Evolutionary conservation across 2,329 filamentous ascomycete genomes (phyloP).

Genomic region (Claviceps monticola): DNA sequence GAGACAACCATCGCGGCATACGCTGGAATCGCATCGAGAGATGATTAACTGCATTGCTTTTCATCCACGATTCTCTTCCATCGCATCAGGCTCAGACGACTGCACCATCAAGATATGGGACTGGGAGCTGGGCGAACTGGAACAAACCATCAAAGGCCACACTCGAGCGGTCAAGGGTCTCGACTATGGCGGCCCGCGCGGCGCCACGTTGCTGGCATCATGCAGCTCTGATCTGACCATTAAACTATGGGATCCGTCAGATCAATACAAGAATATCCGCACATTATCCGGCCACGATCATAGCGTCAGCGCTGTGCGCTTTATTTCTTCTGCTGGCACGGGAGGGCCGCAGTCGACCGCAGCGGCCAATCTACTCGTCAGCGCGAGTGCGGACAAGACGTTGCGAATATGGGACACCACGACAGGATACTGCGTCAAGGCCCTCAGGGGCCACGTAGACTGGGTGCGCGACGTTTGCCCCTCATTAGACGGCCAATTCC

Average conservation of each 20-base stretch:
- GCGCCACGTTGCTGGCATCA: constrained; percentile 45
- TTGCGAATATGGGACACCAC: constrained; percentile 83
- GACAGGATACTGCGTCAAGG: constrained; percentile 81
- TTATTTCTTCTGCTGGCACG: constrained; percentile 63
- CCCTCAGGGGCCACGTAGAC: constrained; percentile 65
- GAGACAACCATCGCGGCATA: constrained; percentile 66
- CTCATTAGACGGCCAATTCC: constrained; percentile 66
- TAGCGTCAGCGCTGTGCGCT: constrained; percentile 73
- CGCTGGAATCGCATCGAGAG: constrained; percentile 66
- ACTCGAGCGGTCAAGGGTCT: constrained; percentile 80
- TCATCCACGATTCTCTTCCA: constrained; percentile 78
- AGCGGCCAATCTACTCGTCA: constrained; percentile 68
- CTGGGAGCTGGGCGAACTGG: constrained; percentile 84
- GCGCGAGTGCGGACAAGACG: constrained; percentile 70
- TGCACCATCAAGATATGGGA: constrained; percentile 96
- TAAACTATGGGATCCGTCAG: constrained; percentile 84
- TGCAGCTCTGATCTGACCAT: constrained; percentile 82
- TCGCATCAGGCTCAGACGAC: constrained; percentile 85
- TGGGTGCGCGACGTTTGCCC: constrained; percentile 84
- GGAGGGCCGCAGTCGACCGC: constrained; percentile 61
- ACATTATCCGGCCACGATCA: constrained; percentile 89
- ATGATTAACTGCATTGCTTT: constrained; percentile 83
- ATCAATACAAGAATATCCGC: constrained; percentile 87
- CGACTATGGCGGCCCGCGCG: constrained; percentile 76
- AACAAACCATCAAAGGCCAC: constrained; percentile 82